Evolutionary conservation across 23 red algal genomes (phyloP).

Genomic region (Gracilaria gracilis): DNA sequence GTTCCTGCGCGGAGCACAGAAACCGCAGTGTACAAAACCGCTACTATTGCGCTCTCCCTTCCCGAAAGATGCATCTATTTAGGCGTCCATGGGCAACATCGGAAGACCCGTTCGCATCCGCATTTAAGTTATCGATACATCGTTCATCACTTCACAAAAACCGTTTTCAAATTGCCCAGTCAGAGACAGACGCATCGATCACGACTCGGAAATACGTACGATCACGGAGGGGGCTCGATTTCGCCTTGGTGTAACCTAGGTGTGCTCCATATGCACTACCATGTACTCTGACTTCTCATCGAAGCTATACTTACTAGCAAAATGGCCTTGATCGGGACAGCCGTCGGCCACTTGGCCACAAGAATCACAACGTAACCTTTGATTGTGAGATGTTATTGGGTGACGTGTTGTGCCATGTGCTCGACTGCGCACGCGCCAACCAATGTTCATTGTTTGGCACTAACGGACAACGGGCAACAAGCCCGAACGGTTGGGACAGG

Average conservation of each 20-base stretch:
- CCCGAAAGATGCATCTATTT: not conserved
- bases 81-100: not conserved
- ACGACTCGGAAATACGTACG: too few relatives aligned
- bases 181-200: too few relatives aligned
- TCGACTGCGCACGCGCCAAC: not conserved
- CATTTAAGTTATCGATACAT: not conserved
- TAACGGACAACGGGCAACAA: not conserved
- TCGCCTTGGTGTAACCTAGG: not conserved
- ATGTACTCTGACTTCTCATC: not conserved
- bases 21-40: not conserved
- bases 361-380: not conserved
- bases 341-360: not conserved
- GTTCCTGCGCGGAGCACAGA: not conserved
- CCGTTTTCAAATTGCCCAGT: too few relatives aligned
- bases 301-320: too few relatives aligned
- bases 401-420: not conserved
- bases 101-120: not conserved
- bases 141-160: too few relatives aligned
- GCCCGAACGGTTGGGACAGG: not conserved
- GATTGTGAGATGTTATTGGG: not conserved
- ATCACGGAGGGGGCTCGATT: not conserved
- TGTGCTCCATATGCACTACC: constrained; percentile 5
- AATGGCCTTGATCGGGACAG: too few relatives aligned
- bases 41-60: not conserved
- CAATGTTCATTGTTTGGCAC: not conserved